Base-by-base conservation (phyloP, 148 eudicot genomes). In the Spergularia marina region DNA sequence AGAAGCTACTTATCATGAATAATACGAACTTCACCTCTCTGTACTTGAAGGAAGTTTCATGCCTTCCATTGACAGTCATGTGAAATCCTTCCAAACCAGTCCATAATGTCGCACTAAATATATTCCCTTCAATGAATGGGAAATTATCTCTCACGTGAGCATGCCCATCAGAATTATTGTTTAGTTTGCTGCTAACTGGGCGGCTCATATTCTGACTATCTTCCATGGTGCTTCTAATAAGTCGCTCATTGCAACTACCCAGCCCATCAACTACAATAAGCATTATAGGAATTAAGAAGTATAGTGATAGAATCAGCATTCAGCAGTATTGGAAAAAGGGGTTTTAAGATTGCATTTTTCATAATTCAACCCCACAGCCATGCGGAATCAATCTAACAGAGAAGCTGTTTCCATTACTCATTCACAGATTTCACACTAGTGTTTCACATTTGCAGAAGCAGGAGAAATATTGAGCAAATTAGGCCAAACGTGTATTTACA, bases 31-130 rank as follows among this genome's bases (percentile, higher is more conserved):
- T 78, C 78, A 91, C 98, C 91, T 92, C 87, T 83, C 86, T 81
- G 74, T 92, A 92, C 57, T 85, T 84, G 77, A 92, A 95, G 80
- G 98, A 92, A 41, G 98, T 90, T 74, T 87, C 91, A 74, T 92
- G 98, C 84, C 95, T 92, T 84, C 98, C 98, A 82, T 92, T 89
- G 64, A 95, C 92, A 77, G 94, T 88, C 92, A 91, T 87, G 82
- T 95, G 96, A 76, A 92, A 90, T 77, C 97, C 98, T 85, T 92
- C 97, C 70, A 66, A 76, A 53, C 98, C 98, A 80, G 78, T 89
- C 93, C 98, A 85, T 51, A 95, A 25, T 60, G 98, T 89, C 12
- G 94, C 96, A 75, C 89, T 83, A 76, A 95, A 95, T 63, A 89
- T 89, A 80, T 81, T 86, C 21, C 94, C 92, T 74, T 90, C 93